A percentile compares a stretch with the other conserved stretches of the same genome.
Conservation (phyloP, 2,329 filamentous ascomycete genomes). For the Sphaerulina vaccinii region DNA sequence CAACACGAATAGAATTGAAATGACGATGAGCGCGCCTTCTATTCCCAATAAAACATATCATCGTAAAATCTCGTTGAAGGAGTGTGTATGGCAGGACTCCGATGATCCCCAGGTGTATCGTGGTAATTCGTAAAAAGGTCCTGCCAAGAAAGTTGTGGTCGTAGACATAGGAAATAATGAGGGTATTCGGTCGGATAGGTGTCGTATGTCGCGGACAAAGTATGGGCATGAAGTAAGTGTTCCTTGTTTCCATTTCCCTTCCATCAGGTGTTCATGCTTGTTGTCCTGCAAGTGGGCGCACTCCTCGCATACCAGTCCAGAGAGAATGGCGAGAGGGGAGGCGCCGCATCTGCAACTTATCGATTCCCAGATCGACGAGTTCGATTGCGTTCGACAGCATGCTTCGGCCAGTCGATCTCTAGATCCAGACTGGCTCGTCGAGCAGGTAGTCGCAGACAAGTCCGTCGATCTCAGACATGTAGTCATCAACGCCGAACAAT, state of each 20-base stretch:
- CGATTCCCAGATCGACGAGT: constrained; percentile 29
- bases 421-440: constrained; percentile 32
- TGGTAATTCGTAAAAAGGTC: constrained; percentile 27
- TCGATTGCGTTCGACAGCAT: constrained; percentile 31
- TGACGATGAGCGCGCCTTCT: constrained; percentile 1
- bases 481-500: constrained; percentile 77
- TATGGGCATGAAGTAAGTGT: constrained; percentile 16
- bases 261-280: neutral
- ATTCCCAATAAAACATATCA: constrained; percentile 17
- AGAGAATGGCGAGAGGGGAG: constrained; percentile 1
- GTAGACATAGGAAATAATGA: constrained; percentile 14
- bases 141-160: constrained; percentile 28
- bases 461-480: constrained; percentile 74
- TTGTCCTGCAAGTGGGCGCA: constrained; percentile 8
- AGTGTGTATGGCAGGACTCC: constrained; percentile 30
- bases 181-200: constrained; percentile 10
- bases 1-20: neutral
- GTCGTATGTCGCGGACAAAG: constrained; percentile 1
- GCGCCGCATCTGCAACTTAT: constrained; percentile 32
- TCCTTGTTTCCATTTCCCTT: constrained; percentile 1
- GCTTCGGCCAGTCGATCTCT: constrained; percentile 7
- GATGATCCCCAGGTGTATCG: constrained; percentile 4
- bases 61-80: constrained; percentile 27
- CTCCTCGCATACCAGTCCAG: neutral
- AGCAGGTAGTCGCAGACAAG: constrained; percentile 54